A percentile compares a stretch with the other conserved stretches of the same genome.
phyloP scores from a whole-genome alignment of 148 eudicot species.

The Spergularia marina region DNA sequence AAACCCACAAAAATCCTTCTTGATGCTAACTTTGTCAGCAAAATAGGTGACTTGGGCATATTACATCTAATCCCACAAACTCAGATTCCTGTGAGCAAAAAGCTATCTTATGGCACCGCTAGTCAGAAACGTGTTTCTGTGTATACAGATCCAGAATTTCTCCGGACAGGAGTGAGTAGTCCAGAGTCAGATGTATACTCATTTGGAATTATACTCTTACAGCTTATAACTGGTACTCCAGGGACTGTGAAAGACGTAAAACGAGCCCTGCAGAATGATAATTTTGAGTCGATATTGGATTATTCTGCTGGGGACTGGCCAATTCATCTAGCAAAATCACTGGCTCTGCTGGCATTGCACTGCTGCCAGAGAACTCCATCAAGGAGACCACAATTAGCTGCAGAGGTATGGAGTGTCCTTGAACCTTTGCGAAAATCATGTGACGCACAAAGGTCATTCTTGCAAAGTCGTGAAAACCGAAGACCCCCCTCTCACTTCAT shows the following conservation, averaged over 20 bases:
- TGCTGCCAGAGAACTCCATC: conserved; percentile 53
- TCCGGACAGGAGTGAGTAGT: conserved; percentile 51
- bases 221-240: conserved; percentile 58
- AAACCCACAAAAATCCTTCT: conserved; percentile 70
- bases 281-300: conserved; percentile 52
- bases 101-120: conserved; percentile 4
- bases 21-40: conserved; percentile 60
- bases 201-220: conserved; percentile 69
- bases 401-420: conserved; percentile 55
- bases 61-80: conserved; percentile 35
- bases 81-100: conserved; percentile 9
- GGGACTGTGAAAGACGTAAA: conserved; percentile 53
- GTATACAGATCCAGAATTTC: conserved; percentile 68
- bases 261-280: conserved; percentile 48
- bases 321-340: conserved; percentile 38
- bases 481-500: conserved; percentile 70
- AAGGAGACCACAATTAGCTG: conserved; percentile 58
- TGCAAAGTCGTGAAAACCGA: conserved; percentile 36
- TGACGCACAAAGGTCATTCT: conserved; percentile 28
- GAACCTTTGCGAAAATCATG: conserved; percentile 41
- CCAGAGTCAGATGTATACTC: conserved; percentile 71
- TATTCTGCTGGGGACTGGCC: conserved; percentile 83
- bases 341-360: conserved; percentile 60
- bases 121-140: conserved; percentile 32
- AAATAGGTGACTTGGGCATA: conserved; percentile 55